These are phyloP conservation scores for Gamsiella multidivaricata DNA, from an alignment of 192 early-diverging fungal genomes.

Conservation along the genomic window DNA sequence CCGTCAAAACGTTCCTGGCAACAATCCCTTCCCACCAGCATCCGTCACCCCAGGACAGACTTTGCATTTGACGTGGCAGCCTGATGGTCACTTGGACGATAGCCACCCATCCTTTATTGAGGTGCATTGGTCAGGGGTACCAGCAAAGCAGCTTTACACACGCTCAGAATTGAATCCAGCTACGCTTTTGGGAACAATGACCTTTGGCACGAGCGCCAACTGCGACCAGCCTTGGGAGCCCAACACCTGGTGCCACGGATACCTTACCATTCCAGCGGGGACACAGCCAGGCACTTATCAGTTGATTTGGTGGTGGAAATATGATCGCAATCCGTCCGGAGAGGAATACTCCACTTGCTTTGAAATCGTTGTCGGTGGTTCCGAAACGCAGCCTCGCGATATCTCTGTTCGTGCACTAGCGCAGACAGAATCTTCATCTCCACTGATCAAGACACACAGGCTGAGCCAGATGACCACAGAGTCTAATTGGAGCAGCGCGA, in stretches of 20 bases:
- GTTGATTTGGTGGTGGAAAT: constrained; percentile 52
- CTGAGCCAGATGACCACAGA: neutral
- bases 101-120: constrained; percentile 25
- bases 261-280: constrained; percentile 11
- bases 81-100: constrained; percentile 44
- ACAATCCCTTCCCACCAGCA: constrained; percentile 35
- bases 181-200: constrained; percentile 22
- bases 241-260: constrained; percentile 48
- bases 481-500: neutral
- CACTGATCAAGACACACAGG: neutral
- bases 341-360: constrained; percentile 56
- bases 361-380: constrained; percentile 28
- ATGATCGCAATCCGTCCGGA: constrained; percentile 40
- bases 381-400: neutral
- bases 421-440: neutral
- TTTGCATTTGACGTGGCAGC: constrained; percentile 39
- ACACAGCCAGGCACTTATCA: constrained; percentile 40
- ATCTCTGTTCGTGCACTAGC: neutral
- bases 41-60: constrained; percentile 18
- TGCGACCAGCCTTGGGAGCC: constrained; percentile 38
- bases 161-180: constrained; percentile 20
- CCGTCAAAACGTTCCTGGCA: constrained; percentile 33
- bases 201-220: constrained; percentile 31
- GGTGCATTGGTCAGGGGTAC: constrained; percentile 36
- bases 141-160: constrained; percentile 8